Evolutionary conservation across 2,329 filamentous ascomycete species (phyloP).

Genomic region (Aspergillus carbonarius): DNA sequence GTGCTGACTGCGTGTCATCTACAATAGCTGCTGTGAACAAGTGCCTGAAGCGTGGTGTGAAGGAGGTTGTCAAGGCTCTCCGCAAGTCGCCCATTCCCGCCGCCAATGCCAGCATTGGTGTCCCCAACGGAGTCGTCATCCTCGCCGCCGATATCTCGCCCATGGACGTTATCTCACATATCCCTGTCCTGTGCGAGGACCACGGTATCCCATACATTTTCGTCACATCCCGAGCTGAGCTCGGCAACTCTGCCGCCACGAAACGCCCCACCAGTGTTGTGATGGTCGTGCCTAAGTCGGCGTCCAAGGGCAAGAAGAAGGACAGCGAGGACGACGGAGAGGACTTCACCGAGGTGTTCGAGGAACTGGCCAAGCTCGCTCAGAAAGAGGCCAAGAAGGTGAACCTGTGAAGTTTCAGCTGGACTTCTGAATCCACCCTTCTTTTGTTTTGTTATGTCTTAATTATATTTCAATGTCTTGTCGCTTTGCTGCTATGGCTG

Average conservation of each 20-base stretch:
- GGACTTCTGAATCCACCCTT: slow-evolving; percentile 13
- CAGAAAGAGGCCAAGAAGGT: slow-evolving; percentile 59
- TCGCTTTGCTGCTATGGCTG: slow-evolving; percentile 32
- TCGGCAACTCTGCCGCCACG: slow-evolving; percentile 88
- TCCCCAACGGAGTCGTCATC: slow-evolving; percentile 74
- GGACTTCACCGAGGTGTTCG: slow-evolving; percentile 55
- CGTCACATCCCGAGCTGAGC: slow-evolving; percentile 85
- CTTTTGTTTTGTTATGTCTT: slow-evolving; percentile 24
- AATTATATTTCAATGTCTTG: slow-evolving; percentile 26
- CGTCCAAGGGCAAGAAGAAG: slow-evolving; percentile 53
- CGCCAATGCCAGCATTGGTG: slow-evolving; percentile 60
- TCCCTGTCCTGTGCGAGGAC: slow-evolving; percentile 96
- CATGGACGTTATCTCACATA: slow-evolving; percentile 97
- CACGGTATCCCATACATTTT: slow-evolving; percentile 97
- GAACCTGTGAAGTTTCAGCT: slow-evolving; percentile 45
- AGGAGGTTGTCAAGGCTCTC: slow-evolving; percentile 97
- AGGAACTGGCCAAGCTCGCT: slow-evolving; percentile 59
- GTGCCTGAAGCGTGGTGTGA: slow-evolving; percentile 94
- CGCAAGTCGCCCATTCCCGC: slow-evolving; percentile 79
- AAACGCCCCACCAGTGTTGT: slow-evolving; percentile 97
- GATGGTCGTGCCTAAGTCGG: slow-evolving; percentile 65
- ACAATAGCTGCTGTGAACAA: slow-evolving; percentile 84
- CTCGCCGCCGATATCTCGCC: slow-evolving; percentile 97
- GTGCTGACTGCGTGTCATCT: slow-evolving; percentile 20
- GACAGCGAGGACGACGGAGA: slow-evolving; percentile 47